Conservation (phyloP, 805 yeast genomes). For the Kregervanrija fluxuum region DNA sequence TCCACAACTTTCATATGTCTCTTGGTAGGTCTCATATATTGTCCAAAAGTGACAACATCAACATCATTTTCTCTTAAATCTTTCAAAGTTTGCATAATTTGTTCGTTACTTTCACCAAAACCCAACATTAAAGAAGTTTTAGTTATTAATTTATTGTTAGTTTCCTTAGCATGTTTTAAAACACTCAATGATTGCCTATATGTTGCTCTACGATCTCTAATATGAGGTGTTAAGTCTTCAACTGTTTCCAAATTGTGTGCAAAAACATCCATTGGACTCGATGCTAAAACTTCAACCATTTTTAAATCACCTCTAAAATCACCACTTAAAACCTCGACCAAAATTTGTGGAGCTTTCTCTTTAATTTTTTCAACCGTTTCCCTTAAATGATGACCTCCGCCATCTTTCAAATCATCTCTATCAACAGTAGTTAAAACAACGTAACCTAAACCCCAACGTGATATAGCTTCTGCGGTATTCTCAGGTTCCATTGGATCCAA, state of each 20-base stretch:
- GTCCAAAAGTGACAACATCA: constrained; percentile 97
- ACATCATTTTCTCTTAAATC: constrained; percentile 72
- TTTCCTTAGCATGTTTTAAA: constrained; percentile 69
- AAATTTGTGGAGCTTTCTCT: constrained; percentile 78
- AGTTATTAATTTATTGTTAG: constrained; percentile 70
- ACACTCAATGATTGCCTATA: constrained; percentile 82
- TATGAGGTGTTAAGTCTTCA: constrained; percentile 87
- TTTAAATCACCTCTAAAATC: constrained; percentile 89
- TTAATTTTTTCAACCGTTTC: constrained; percentile 83
- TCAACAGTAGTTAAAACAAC: constrained; percentile 97
- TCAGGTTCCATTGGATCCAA: constrained; percentile 97
- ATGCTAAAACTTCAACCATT: constrained; percentile 73
- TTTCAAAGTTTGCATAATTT: constrained; percentile 63
- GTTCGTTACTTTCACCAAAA: constrained; percentile 92
- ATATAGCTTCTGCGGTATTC: constrained; percentile 94
- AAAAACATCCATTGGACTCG: constrained; percentile 86
- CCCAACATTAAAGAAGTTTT: constrained; percentile 96
- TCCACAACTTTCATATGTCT: constrained; percentile 98
- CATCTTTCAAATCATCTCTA: constrained; percentile 88
- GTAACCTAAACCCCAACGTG: constrained; percentile 97
- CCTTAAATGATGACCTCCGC: constrained; percentile 88
- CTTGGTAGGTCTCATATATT: constrained; percentile 97
- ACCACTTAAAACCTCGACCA: constrained; percentile 91
- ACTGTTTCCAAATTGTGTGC: constrained; percentile 98
- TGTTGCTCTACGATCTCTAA: constrained; percentile 95